Percentiles rank a stretch among this genome's conserved stretches.
These are phyloP conservation scores for Mucor plumbeus DNA, from an alignment of 371 early-diverging fungal species.

Conservation along the genomic window DNA sequence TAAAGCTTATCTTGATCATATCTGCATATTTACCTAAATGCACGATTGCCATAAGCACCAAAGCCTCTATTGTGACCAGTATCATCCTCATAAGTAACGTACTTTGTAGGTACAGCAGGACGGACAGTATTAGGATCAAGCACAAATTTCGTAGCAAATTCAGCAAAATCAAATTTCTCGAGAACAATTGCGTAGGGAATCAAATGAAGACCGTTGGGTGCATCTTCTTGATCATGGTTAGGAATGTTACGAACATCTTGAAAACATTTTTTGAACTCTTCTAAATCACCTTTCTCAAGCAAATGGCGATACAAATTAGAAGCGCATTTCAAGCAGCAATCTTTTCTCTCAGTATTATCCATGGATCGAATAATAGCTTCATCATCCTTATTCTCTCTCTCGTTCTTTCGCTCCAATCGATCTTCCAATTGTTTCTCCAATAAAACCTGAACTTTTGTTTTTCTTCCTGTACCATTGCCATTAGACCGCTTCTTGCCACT, in stretches of 20 bases:
- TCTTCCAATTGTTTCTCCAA: conserved; percentile 17
- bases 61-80: conserved; percentile 40
- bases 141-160: conserved; percentile 3
- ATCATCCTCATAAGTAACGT: conserved; percentile 22
- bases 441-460: conserved; percentile 21
- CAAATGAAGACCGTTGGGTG: conserved; percentile 19
- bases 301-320: conserved; percentile 27
- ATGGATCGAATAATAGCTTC: conserved; percentile 15
- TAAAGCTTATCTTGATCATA: background rate
- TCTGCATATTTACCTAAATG: conserved; percentile 19
- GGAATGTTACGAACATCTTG: conserved; percentile 28
- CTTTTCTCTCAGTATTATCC: conserved; percentile 13
- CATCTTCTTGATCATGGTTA: conserved; percentile 29
- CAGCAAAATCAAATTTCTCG: conserved; percentile 30
- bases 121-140: background rate
- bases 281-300: conserved; percentile 27
- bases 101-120: conserved; percentile 29
- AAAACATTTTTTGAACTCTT: conserved; percentile 24
- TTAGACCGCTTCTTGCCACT: conserved; percentile 1
- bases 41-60: conserved; percentile 9
- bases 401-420: conserved; percentile 20
- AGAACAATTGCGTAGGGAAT: conserved; percentile 30
- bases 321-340: conserved; percentile 47
- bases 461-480: conserved; percentile 13
- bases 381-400: conserved; percentile 18